Evolutionary conservation across 495 filamentous ascomycete genomes (phyloP), one percentile per base, ranked within the genome.

Genomic region (Terfezia boudieri): DNA sequence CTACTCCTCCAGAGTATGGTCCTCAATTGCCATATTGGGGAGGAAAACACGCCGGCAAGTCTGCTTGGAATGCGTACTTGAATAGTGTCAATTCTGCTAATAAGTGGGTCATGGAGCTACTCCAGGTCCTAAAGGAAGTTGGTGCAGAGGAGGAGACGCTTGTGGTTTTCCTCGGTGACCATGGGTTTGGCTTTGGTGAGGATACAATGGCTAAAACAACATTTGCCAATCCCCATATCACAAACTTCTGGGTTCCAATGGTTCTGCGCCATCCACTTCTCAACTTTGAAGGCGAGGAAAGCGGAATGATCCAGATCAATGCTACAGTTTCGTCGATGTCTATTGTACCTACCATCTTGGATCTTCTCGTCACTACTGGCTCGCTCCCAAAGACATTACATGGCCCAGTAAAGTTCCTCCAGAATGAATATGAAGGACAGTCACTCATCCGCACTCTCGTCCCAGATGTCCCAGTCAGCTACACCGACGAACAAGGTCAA

Each of bases 191-290:
- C 4, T 67, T 74, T 48, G 68, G 67, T 49, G 68, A 72, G 41
- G 68, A 72, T 50, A 65, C 67, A 53, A 67, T 66, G 10, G 59
- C 70, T 38, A 69, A 68, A 8, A 70, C 71, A 9, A 69, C 71
- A 11, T 75, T 73, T 53, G 69, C 71, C 54, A 75, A 75, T 60
- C 71, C 71, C 8, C 70, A 73, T 50, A 64, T 72, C 52, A 66
- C 67, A 54, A 74, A 69, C 60, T 70, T 74, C 61, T 69, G 71
- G 55, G 70, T 75, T 6, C 73, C 73, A 6, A 62, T 75, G n/a
- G 63, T 74, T 26, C 64, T 75, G 16, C 67, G 70, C 4, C 71
- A 75, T 57, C 73, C 73, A 0, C 58, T 67, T 35, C 61, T 75
- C 0, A 71, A 72, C 1, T 32, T 32, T 32, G 26, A 32, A 7